phyloP scores from a whole-genome alignment of 2,329 filamentous ascomycete species.

The Aspergillus vadensis region DNA sequence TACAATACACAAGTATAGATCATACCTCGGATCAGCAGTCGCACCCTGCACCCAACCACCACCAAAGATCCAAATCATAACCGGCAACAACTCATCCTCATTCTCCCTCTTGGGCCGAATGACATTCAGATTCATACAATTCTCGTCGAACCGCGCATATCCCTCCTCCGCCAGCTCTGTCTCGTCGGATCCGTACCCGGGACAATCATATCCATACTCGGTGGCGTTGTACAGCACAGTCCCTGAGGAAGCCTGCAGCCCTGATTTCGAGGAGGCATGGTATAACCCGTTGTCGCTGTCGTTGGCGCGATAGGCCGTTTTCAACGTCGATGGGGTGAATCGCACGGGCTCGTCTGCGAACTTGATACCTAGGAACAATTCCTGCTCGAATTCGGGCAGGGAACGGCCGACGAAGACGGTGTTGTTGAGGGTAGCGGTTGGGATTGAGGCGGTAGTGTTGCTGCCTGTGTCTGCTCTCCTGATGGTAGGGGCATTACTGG shows the following conservation, averaged over 20 bases:
- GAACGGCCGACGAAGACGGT: conserved; percentile 30
- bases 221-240: conserved; percentile 31
- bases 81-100: conserved; percentile 23
- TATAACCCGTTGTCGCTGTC: conserved; percentile 26
- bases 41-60: conserved; percentile 35
- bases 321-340: conserved; percentile 29
- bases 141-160: conserved; percentile 25
- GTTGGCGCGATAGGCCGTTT: conserved; percentile 22
- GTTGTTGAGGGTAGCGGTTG: conserved; percentile 11
- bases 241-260: not conserved
- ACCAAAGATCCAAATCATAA: conserved; percentile 37
- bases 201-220: conserved; percentile 34
- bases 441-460: not conserved
- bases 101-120: conserved; percentile 20
- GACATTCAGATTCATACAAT: conserved; percentile 34
- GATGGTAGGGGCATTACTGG: no score
- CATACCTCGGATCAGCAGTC: conserved; percentile 34
- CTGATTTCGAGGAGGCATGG: not conserved
- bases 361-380: conserved; percentile 34
- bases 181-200: conserved; percentile 34
- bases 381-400: conserved; percentile 30
- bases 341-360: conserved; percentile 31
- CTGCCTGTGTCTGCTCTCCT: no score
- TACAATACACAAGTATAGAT: not conserved
- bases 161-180: conserved; percentile 25